These are phyloP conservation scores for Claviceps purpurea DNA, from an alignment of 2,329 filamentous ascomycete species.

Conservation along the genomic window DNA sequence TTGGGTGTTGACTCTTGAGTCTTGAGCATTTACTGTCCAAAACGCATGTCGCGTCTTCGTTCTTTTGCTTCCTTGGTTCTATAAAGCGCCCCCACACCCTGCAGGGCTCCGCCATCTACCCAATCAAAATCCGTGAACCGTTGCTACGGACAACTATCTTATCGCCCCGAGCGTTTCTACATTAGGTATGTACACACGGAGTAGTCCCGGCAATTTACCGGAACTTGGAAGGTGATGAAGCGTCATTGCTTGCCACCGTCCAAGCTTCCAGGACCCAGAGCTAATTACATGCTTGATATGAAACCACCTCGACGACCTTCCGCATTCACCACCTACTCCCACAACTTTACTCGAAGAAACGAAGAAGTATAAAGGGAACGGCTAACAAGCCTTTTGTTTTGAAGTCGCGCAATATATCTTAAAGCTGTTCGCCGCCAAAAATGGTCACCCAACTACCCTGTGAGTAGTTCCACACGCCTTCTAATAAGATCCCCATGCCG, in stretches of 20 bases:
- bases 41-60: no score
- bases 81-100: no score
- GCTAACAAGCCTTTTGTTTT: no score
- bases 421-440: conserved; percentile 10
- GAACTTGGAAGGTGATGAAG: neutral
- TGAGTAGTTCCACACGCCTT: conserved; percentile 16
- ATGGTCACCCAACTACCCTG: conserved; percentile 38
- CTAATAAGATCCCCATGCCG: neutral
- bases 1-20: no score
- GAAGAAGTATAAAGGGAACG: neutral
- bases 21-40: no score
- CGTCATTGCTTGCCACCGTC: conserved; percentile 4
- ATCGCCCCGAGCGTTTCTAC: neutral
- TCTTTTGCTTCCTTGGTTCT: no score
- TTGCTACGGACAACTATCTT: conserved; percentile 9
- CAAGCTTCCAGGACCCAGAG: neutral
- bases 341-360: neutral
- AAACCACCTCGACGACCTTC: neutral
- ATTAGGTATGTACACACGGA: no score
- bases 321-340: neutral
- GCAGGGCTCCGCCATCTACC: neutral
- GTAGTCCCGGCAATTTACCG: conserved; percentile 3
- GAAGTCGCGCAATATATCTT: neutral
- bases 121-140: neutral
- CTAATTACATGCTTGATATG: no score